phyloP scores from a whole-genome alignment of 1,284 basidiomycete genomes.

The Sporisorium iseilematis-ciliati region DNA sequence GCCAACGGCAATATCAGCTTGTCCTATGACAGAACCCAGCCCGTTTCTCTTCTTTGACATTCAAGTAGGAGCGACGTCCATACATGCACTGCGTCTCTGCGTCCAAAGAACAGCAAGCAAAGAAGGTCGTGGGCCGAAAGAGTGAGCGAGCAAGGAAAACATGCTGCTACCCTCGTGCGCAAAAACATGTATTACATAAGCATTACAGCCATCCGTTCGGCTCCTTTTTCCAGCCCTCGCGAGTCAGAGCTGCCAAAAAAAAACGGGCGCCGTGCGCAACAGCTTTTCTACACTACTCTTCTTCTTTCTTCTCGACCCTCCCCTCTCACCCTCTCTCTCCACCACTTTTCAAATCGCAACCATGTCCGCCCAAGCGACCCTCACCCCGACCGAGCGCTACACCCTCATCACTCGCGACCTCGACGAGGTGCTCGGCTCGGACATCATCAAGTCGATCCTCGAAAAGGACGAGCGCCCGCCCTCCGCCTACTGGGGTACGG shows the following conservation, averaged over 20 bases:
- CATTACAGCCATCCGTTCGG: constrained; percentile 9
- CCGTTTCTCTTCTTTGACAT: too few species aligned
- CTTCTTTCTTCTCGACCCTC: constrained; percentile 4
- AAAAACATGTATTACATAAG: constrained; percentile 9
- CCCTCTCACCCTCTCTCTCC: constrained; percentile 1
- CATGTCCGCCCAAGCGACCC: constrained; percentile 43
- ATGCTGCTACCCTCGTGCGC: too few species aligned
- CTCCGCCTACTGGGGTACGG: constrained; percentile 77
- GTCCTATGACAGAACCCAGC: too few species aligned
- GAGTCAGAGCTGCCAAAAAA: constrained; percentile 28
- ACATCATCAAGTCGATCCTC: constrained; percentile 84
- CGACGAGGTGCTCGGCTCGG: constrained; percentile 88
- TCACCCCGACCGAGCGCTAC: constrained; percentile 77
- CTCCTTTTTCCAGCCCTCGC: not conserved
- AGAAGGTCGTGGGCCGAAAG: too few species aligned
- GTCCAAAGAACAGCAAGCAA: too few species aligned
- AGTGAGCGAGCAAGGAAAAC: too few species aligned
- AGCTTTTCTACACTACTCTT: too few species aligned
- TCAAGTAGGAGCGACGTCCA: too few species aligned
- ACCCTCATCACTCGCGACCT: constrained; percentile 87
- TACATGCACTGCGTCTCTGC: too few species aligned
- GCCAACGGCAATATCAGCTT: too few species aligned
- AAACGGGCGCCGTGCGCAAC: not conserved
- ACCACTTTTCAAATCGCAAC: not conserved
- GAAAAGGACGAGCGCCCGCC: constrained; percentile 73